Percentiles rank a stretch among this genome's conserved stretches.
Evolutionary conservation across 306 rosid species (phyloP).

Genomic region (Quercus variabilis): DNA sequence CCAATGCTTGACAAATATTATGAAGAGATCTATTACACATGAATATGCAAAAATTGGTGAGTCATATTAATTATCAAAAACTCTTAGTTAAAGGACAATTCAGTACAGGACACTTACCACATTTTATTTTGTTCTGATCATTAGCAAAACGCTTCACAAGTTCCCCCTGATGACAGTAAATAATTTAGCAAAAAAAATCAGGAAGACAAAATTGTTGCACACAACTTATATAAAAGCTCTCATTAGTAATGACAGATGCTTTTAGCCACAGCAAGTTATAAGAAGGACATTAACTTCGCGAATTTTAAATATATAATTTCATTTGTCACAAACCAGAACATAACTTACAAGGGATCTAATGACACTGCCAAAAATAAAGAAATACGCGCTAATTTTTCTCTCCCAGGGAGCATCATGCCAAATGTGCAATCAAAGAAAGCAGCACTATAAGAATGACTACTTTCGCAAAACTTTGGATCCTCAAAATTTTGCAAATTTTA

Average conservation of each 20-base stretch:
- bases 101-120: slow-evolving; percentile 53
- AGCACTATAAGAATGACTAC: neutral
- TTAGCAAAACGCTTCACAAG: slow-evolving; percentile 86
- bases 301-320: neutral
- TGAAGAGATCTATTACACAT: neutral
- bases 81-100: neutral
- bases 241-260: neutral
- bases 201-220: neutral
- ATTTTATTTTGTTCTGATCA: slow-evolving; percentile 85
- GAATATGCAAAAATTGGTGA: neutral
- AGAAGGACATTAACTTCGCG: neutral
- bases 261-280: neutral
- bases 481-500: neutral
- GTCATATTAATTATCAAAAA: neutral
- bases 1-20: neutral
- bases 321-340: neutral
- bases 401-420: neutral
- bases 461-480: neutral
- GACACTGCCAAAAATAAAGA: neutral
- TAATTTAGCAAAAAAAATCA: slow-evolving; percentile 6
- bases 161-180: slow-evolving; percentile 73
- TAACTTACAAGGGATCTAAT: neutral
- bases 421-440: neutral
- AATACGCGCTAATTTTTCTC: neutral
- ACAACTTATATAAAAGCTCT: neutral